A percentile compares a stretch with the other conserved stretches of the same genome.
Evolutionary conservation across 1,284 basidiomycete genomes (phyloP).

Genomic region (Tremellales sp.): DNA sequence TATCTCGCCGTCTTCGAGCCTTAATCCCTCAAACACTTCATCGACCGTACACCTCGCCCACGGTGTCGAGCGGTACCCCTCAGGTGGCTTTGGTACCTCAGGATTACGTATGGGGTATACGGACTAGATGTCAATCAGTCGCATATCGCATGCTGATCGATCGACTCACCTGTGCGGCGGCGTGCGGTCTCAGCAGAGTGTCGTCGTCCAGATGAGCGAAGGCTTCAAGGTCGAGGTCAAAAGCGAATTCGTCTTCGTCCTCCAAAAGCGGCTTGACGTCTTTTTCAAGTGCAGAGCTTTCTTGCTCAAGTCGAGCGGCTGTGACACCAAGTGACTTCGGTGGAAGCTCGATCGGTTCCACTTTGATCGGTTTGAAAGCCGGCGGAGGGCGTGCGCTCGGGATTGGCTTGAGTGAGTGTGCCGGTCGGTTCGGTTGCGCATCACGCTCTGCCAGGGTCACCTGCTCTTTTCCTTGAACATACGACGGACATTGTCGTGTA

Average conservation of each 20-base stretch:
- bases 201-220: constrained; percentile 32
- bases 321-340: constrained; percentile 1
- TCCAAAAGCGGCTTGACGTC: constrained; percentile 7
- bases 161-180: neutral
- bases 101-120: constrained; percentile 36
- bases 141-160: neutral
- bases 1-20: constrained; percentile 16
- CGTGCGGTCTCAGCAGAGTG: constrained; percentile 6
- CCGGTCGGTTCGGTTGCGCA: neutral
- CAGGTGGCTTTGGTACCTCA: constrained; percentile 23
- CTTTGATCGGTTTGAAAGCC: constrained; percentile 4
- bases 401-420: neutral
- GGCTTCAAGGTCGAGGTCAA: constrained; percentile 37
- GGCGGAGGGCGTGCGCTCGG: neutral
- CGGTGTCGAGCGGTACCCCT: constrained; percentile 28
- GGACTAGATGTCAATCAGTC: neutral
- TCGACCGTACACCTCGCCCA: constrained; percentile 35
- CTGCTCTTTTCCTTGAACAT: neutral
- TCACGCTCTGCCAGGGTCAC: neutral
- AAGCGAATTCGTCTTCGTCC: constrained; percentile 30
- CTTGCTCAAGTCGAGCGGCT: neutral
- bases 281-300: neutral
- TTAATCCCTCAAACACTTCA: constrained; percentile 24
- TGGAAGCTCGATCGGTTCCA: neutral
- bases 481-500: neutral